A percentile compares a stretch with the other conserved stretches of the same genome.
Evolutionary conservation across 768 basidiomycete species (phyloP).

Genomic region (Boletus speciosus): DNA sequence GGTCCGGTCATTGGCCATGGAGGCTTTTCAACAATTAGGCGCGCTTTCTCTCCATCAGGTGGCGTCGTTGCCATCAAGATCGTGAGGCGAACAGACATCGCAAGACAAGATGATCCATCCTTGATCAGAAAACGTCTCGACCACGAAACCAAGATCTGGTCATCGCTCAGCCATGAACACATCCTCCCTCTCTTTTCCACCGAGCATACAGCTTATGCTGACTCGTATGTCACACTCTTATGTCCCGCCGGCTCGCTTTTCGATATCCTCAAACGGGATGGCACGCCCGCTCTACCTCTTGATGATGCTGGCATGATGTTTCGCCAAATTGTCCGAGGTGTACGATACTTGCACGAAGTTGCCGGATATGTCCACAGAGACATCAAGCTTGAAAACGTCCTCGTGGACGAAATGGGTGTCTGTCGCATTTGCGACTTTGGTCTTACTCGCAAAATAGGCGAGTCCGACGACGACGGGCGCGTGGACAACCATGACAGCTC

Average conservation of each 20-base stretch:
- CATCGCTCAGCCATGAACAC: slow-evolving; percentile 76
- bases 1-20: slow-evolving; percentile 77
- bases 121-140: slow-evolving; percentile 54
- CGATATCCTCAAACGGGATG: slow-evolving; percentile 74
- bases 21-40: slow-evolving; percentile 76
- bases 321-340: slow-evolving; percentile 76
- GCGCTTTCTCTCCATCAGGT: slow-evolving; percentile 58
- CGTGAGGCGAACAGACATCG: slow-evolving; percentile 56
- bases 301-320: slow-evolving; percentile 86
- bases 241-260: slow-evolving; percentile 85
- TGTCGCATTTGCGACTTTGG: slow-evolving; percentile 88
- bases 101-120: slow-evolving; percentile 47
- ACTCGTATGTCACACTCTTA: slow-evolving; percentile 78
- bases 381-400: slow-evolving; percentile 94
- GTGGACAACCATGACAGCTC: slow-evolving; percentile 8
- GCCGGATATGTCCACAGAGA: slow-evolving; percentile 85
- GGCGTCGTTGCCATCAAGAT: slow-evolving; percentile 84
- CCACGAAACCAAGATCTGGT: slow-evolving; percentile 72
- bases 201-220: slow-evolving; percentile 56
- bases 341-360: slow-evolving; percentile 79
- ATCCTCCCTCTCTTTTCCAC: slow-evolving; percentile 78
- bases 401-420: slow-evolving; percentile 85
- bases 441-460: slow-evolving; percentile 65
- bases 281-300: slow-evolving; percentile 61
- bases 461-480: slow-evolving; percentile 37